A percentile compares a stretch with the other conserved stretches of the same genome.
Conservation (phyloP, 139 green algal species). For the Dunaliella sp. region DNA sequence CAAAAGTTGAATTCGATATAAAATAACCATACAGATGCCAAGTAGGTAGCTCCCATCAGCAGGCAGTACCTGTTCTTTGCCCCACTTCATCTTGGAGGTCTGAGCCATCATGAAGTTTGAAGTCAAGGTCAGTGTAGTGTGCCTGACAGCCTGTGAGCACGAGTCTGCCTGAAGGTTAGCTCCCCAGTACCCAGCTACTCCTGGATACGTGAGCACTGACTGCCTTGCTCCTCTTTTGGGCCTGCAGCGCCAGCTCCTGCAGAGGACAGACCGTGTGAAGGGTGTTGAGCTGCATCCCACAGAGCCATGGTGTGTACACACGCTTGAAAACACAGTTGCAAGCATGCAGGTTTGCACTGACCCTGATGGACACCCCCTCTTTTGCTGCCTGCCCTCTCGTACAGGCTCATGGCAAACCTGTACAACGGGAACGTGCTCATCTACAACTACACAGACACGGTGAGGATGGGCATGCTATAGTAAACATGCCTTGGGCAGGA, state of each 20-base stretch:
- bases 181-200: neutral
- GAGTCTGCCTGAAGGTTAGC: neutral
- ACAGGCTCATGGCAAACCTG: constrained; percentile 90
- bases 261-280: constrained; percentile 97
- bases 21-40: too few species aligned
- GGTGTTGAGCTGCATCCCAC: constrained; percentile 97
- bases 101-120: constrained; percentile 83
- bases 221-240: neutral
- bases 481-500: neutral
- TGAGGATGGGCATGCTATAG: neutral
- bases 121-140: constrained; percentile 91
- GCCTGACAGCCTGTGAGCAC: neutral
- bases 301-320: constrained; percentile 88
- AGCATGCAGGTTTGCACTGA: neutral
- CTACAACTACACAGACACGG: constrained; percentile 91
- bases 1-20: too few species aligned
- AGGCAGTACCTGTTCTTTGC: too few species aligned
- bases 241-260: constrained; percentile 82
- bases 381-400: too few species aligned
- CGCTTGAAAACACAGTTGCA: neutral
- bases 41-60: too few species aligned
- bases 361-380: neutral
- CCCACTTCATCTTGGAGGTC: too few species aligned
- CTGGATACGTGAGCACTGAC: neutral
- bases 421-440: constrained; percentile 98